Base-by-base conservation (phyloP, 352 stramenopile genomes). In the Phytophthora vignae region DNA sequence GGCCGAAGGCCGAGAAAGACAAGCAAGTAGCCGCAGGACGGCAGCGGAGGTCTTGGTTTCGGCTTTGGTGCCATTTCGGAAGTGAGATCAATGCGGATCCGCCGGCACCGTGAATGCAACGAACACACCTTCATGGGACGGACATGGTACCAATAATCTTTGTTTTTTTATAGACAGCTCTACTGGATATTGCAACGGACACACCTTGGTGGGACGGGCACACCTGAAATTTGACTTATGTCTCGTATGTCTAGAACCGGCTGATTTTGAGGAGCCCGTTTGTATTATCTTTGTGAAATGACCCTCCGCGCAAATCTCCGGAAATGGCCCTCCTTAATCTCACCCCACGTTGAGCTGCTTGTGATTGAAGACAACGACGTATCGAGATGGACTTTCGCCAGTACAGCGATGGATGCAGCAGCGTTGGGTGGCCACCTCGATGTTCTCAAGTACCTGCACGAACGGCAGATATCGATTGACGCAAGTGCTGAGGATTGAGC, bases 101-200 rank as follows among this genome's bases (percentile, higher is more conserved):
- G 36, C 12, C 36, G 36, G 36, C 36, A 10, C 36, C 11, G 36
- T 10, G 36, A 42, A 17, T 42, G 36, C 36, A 42, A 42, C 36
- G 36, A 11, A 29, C 25, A 29, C 29, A 7, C 29, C 8, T 7
- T 33, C 29, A 33, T 33, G 6, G 29, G 27, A 40, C 33, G 33
- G 33, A 10, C 33, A 40, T 10, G 33, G 33, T 40, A 10, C 33
- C 14, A 40, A 40, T 40, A 40, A 40, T 40, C 33, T 15, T 40
- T 14, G 33, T 40, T 40, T 40, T 40, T 40, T 8, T 40, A 40
- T 40, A 3, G 33, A 40, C 33, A 40, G 14, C 0, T 40, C 33
- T 40, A 40, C 33, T 40, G 33, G 33, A 40, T 40, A 40, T 40
- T 49, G 42, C 42, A 49, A 49, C 42, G 42, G 42, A 49, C 42